Evolutionary conservation across 352 stramenopile species (phyloP), one percentile per base, ranked within the genome.

Genomic region (Phytophthora palmivora): DNA sequence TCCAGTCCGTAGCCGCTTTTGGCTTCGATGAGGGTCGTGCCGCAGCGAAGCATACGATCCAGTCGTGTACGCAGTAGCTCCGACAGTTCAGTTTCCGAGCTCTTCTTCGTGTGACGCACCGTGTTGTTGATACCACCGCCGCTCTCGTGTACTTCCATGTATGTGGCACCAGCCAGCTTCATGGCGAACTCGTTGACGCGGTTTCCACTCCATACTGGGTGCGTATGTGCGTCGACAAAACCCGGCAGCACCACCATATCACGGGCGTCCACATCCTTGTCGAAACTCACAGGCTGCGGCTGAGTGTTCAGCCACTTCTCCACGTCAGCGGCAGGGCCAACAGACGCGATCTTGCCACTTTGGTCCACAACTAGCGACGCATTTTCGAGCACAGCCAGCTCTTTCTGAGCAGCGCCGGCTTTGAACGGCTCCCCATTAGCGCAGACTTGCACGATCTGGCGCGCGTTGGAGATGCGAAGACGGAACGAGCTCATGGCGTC

Each of bases 1-100:
- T 93, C 87, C n/a, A 95, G 72, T 15, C 87, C 87, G 48, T 95
- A 95, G 30, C 87, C 84, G 39, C 81, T 92, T 74, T 95, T 95
- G 60, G 81, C 84, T 46, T 95, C 84, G 43, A 89, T 82, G 24
- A 92, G 68, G 22, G 84, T 95, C 38, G 87, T 94, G 28, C 87
- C 84, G 28, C 74, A 70, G 41, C 78, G 79, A 36, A 94, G 59
- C 84, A 94, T 94, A 43, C 84, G 83, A 53, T 91, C 79, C 15
- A 95, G 55, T 19, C 84, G 78, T 24, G 67, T 26, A 11, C 76
- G 53, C 11, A 94, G 59, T n/a, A 91, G 61, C 30, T 47, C 43
- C 24, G 69, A 51, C 15, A 95, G 72, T 42, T 92, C 84, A 0
- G 73, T 55, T 61, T 92, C 82, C 9, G 76, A 89, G 57, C 79